Conservation (phyloP, 169 alveolate genomes). For the Amoebophrya sp. region DNA sequence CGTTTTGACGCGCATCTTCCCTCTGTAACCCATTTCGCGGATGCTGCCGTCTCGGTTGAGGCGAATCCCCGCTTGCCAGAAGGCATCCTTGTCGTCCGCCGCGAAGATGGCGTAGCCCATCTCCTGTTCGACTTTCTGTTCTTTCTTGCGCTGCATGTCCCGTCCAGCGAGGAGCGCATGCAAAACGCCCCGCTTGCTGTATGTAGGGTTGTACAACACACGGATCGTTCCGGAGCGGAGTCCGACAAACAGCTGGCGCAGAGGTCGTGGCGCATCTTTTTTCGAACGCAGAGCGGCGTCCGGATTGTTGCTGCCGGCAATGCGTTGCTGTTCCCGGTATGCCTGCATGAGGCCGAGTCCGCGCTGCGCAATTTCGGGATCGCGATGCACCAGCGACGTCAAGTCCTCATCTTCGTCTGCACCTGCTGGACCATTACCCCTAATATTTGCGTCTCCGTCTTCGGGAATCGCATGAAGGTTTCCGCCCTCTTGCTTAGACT, state of each 20-base stretch:
- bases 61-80: not conserved
- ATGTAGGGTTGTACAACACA: not conserved
- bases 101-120: not conserved
- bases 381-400: too few species aligned
- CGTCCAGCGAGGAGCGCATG: not conserved
- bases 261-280: not conserved
- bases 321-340: too few species aligned
- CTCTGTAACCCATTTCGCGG: not conserved
- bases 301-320: too few species aligned
- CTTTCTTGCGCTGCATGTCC: not conserved
- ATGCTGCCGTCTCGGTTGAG: not conserved
- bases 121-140: not conserved
- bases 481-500: not conserved
- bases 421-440: not conserved
- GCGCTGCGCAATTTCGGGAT: not conserved
- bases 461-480: not conserved
- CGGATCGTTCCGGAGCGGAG: not conserved
- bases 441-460: not conserved
- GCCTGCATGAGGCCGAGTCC: too few species aligned
- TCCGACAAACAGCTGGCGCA: slow-evolving; percentile 10
- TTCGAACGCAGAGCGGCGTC: not conserved
- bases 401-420: too few species aligned
- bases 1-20: not conserved
- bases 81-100: not conserved
- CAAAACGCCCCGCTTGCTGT: not conserved